A percentile compares a stretch with the other conserved stretches of the same genome.
Conservation (phyloP, 768 basidiomycete species). For the Boletellus emodensis region DNA sequence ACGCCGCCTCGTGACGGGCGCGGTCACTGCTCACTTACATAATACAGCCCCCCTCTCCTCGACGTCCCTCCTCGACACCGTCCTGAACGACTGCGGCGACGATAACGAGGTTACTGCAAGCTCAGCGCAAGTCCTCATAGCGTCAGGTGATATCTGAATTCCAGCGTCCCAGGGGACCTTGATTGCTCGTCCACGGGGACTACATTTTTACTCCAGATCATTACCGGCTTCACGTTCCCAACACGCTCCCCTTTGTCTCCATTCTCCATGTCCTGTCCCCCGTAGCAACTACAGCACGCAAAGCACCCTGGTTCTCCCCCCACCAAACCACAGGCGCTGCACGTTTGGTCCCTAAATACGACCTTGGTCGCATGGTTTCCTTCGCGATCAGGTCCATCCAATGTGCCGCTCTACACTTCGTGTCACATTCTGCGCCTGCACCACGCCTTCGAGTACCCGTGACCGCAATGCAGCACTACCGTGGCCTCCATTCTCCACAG, state of each 20-base stretch:
- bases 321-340: slow-evolving; percentile 7
- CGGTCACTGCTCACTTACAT: slow-evolving; percentile 15
- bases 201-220: slow-evolving; percentile 8
- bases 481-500: slow-evolving; percentile 11
- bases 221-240: slow-evolving; percentile 24
- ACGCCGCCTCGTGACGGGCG: slow-evolving; percentile 11
- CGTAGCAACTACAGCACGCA: slow-evolving; percentile 12
- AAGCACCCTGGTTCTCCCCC: slow-evolving; percentile 10
- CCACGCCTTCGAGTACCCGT: slow-evolving; percentile 6
- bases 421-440: slow-evolving; percentile 5
- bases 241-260: slow-evolving; percentile 18
- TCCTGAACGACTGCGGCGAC: not conserved
- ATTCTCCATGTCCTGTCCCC: slow-evolving; percentile 12
- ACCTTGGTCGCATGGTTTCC: slow-evolving; percentile 1
- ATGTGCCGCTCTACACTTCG: not conserved
- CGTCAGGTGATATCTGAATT: not conserved
- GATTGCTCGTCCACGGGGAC: slow-evolving; percentile 5
- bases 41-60: slow-evolving; percentile 2
- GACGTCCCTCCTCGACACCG: not conserved
- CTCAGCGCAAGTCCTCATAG: not conserved
- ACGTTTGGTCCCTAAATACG: slow-evolving; percentile 1
- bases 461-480: slow-evolving; percentile 12
- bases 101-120: not conserved
- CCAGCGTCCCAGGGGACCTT: no score
- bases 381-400: slow-evolving; percentile 19